Evolutionary conservation across 1,284 basidiomycete genomes (phyloP).

Genomic region (Boletellus deceptivus): DNA sequence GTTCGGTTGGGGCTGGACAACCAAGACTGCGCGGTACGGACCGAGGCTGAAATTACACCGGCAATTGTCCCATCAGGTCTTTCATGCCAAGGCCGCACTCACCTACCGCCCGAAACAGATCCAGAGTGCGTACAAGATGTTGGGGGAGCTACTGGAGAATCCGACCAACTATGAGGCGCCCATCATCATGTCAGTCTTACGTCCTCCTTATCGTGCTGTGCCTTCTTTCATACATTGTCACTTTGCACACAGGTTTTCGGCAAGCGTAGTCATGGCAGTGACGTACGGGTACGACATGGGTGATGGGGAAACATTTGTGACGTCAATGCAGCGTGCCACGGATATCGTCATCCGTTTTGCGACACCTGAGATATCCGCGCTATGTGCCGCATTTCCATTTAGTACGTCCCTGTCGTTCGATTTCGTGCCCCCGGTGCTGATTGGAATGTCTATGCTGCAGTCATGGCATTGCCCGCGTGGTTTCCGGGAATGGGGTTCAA

Average conservation of each 20-base stretch:
- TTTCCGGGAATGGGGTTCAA: slow-evolving; percentile 12
- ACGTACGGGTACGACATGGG: slow-evolving; percentile 19
- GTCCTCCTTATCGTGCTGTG: no score
- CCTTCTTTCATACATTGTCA: not conserved
- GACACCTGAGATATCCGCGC: slow-evolving; percentile 1
- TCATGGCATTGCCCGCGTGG: slow-evolving; percentile 4
- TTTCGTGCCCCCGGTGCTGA: no score
- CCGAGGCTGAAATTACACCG: slow-evolving; percentile 13
- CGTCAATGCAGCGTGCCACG: slow-evolving; percentile 13
- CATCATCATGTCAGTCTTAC: slow-evolving; percentile 11
- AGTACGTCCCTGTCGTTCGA: slow-evolving; percentile 5
- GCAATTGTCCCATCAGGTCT: slow-evolving; percentile 17
- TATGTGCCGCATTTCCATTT: not conserved
- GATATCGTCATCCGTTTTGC: not conserved
- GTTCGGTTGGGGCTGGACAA: slow-evolving; percentile 13
- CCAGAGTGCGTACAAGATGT: slow-evolving; percentile 11
- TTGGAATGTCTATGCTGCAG: not conserved
- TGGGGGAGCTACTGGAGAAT: not conserved
- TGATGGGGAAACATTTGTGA: slow-evolving; percentile 5
- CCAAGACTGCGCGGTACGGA: slow-evolving; percentile 9
- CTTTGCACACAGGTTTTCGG: slow-evolving; percentile 14
- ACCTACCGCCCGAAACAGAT: slow-evolving; percentile 21
- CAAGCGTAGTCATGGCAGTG: slow-evolving; percentile 10
- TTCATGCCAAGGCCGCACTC: slow-evolving; percentile 13
- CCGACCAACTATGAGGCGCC: not conserved